A percentile compares a stretch with the other conserved stretches of the same genome.
Evolutionary conservation across 305 asterid genomes (phyloP).

Genomic region (Solanum chacoense): DNA sequence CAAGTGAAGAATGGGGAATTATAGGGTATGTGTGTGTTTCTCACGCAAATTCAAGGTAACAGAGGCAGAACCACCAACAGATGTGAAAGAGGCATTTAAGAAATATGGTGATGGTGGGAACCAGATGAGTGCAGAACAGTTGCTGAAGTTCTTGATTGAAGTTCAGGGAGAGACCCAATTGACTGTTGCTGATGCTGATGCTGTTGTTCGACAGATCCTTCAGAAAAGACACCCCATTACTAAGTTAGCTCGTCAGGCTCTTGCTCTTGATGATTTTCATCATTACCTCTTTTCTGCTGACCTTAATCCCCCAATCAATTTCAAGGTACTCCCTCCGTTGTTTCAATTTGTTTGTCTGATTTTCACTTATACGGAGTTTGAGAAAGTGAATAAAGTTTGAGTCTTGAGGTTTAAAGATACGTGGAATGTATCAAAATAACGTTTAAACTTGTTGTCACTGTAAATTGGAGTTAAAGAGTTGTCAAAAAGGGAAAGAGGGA

Average conservation of each 20-base stretch:
- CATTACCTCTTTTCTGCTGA: constrained; percentile 26
- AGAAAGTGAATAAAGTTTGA: neutral
- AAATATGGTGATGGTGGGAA: constrained; percentile 27
- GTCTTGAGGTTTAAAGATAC: neutral
- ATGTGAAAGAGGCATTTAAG: constrained; percentile 18
- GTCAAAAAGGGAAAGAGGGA: neutral
- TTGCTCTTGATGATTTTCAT: constrained; percentile 30
- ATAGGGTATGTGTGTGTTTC: constrained; percentile 13
- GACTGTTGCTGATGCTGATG: constrained; percentile 22
- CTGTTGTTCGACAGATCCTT: constrained; percentile 24
- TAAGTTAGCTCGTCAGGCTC: constrained; percentile 21
- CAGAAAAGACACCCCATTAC: constrained; percentile 24
- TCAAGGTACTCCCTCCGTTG: constrained; percentile 5
- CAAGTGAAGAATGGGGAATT: constrained; percentile 5
- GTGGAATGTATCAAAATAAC: neutral
- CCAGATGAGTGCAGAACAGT: constrained; percentile 30
- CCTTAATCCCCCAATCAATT: constrained; percentile 21
- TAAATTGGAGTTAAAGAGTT: neutral
- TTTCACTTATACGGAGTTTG: neutral
- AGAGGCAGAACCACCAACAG: constrained; percentile 16
- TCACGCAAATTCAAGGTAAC: constrained; percentile 11
- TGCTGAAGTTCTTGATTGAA: constrained; percentile 27
- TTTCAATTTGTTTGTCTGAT: neutral
- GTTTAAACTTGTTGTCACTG: neutral
- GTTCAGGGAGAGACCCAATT: constrained; percentile 16